These are phyloP conservation scores for Globisporangium rhizosaccharum DNA, from an alignment of 352 stramenopile genomes.

Conservation along the genomic window DNA sequence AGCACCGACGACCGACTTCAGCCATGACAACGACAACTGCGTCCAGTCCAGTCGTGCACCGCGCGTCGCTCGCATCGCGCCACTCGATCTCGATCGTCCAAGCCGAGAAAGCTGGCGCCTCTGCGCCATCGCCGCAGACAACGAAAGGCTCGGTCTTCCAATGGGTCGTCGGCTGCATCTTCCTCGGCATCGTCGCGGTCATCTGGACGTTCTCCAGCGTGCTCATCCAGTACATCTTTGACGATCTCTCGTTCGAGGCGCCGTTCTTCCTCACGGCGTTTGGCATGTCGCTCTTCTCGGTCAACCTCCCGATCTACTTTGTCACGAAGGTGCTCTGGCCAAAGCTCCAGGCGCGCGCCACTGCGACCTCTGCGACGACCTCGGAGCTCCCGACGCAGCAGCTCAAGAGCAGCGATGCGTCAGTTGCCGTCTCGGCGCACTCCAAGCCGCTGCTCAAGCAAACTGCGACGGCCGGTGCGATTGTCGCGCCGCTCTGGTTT, in stretches of 20 bases:
- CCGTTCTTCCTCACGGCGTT: conserved; percentile 90
- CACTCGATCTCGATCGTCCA: conserved; percentile 6
- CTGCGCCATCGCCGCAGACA: neutral
- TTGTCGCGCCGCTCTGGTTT: conserved; percentile 93
- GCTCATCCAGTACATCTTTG: conserved; percentile 87
- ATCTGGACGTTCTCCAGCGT: conserved; percentile 86
- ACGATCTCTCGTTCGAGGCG: conserved; percentile 76
- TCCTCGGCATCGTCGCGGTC: conserved; percentile 65
- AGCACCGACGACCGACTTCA: neutral
- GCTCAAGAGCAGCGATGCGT: conserved; percentile 14
- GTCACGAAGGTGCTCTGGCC: conserved; percentile 46
- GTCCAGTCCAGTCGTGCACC: conserved; percentile 6
- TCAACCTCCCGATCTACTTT: conserved; percentile 81
- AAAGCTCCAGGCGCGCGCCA: conserved; percentile 13
- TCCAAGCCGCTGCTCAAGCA: conserved; percentile 17
- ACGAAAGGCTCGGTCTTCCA: conserved; percentile 36
- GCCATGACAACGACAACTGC: neutral
- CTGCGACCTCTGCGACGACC: conserved; percentile 11
- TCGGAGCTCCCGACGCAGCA: conserved; percentile 26
- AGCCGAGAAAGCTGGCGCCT: neutral
- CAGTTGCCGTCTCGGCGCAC: conserved; percentile 7
- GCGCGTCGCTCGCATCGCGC: conserved; percentile 3
- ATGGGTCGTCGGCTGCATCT: conserved; percentile 68
- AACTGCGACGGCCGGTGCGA: conserved; percentile 24
- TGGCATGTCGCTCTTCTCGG: conserved; percentile 78